Conservation (phyloP, 306 rosid species). For the Calophaca sinica region DNA sequence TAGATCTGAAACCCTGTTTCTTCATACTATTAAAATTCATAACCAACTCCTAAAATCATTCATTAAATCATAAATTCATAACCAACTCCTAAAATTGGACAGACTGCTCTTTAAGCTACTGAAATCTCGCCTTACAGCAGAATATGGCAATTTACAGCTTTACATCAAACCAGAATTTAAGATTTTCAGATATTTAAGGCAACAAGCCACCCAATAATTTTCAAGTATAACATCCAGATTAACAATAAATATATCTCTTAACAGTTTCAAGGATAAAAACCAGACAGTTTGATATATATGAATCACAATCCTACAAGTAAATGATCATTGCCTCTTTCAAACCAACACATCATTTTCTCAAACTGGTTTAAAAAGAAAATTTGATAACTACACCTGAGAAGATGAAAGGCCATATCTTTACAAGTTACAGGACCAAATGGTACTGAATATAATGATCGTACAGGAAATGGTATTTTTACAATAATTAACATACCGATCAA, state of each 20-base stretch:
- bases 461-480: conserved; percentile 3
- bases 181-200: too few species aligned
- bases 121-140: too few species aligned
- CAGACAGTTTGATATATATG: too few species aligned
- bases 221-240: too few species aligned
- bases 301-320: conserved; percentile 3
- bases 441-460: conserved; percentile 24
- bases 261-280: not conserved
- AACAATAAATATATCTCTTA: not conserved
- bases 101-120: too few species aligned
- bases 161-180: too few species aligned
- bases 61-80: too few species aligned
- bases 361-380: not conserved
- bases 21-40: not conserved
- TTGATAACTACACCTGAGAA: conserved; percentile 2
- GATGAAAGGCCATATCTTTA: conserved; percentile 28
- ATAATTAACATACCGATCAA: conserved; percentile 77
- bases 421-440: conserved; percentile 26
- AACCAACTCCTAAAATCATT: not conserved
- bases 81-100: too few species aligned
- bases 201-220: too few species aligned
- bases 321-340: conserved; percentile 21
- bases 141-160: too few species aligned
- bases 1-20: not conserved
- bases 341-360: conserved; percentile 28